Evolutionary conservation across 768 basidiomycete genomes (phyloP).

Genomic region (Royoungia palumana): DNA sequence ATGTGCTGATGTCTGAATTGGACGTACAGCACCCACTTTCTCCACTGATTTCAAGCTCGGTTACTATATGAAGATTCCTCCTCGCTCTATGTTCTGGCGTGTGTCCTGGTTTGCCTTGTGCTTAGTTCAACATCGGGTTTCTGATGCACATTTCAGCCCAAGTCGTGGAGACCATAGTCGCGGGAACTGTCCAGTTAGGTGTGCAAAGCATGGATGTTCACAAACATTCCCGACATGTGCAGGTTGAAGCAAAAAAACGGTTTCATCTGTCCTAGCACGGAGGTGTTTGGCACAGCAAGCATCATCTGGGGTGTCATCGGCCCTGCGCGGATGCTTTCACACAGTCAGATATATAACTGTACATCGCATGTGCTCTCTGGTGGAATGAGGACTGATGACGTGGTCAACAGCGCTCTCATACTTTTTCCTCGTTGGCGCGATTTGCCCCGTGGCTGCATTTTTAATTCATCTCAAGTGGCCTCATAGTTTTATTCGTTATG

Average conservation of each 20-base stretch:
- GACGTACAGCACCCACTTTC: conserved; percentile 50
- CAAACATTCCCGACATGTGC: conserved; percentile 37
- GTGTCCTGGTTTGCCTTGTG: background rate
- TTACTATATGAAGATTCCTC: conserved; percentile 70
- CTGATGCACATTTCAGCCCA: conserved; percentile 34
- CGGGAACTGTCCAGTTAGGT: conserved; percentile 63
- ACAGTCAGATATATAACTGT: conserved; percentile 58
- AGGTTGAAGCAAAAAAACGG: conserved; percentile 35
- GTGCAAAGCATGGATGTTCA: conserved; percentile 64
- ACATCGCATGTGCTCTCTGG: background rate
- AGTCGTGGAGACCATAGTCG: conserved; percentile 57
- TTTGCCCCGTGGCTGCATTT: conserved; percentile 56
- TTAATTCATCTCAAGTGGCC: conserved; percentile 58
- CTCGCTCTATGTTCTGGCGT: conserved; percentile 65
- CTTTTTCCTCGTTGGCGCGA: conserved; percentile 76
- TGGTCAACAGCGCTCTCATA: conserved; percentile 43
- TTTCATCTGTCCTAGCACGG: conserved; percentile 68
- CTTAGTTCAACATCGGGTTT: background rate
- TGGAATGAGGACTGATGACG: background rate
- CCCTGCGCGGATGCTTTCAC: conserved; percentile 65
- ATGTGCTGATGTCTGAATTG: background rate
- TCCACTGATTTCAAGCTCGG: conserved; percentile 74
- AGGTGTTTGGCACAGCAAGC: conserved; percentile 76
- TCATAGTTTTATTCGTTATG: conserved; percentile 53
- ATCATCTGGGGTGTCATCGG: conserved; percentile 85